A percentile compares a stretch with the other conserved stretches of the same genome.
Evolutionary conservation across 371 early-diverging fungal species (phyloP).

Genomic region (Lichtheimia ornata): DNA sequence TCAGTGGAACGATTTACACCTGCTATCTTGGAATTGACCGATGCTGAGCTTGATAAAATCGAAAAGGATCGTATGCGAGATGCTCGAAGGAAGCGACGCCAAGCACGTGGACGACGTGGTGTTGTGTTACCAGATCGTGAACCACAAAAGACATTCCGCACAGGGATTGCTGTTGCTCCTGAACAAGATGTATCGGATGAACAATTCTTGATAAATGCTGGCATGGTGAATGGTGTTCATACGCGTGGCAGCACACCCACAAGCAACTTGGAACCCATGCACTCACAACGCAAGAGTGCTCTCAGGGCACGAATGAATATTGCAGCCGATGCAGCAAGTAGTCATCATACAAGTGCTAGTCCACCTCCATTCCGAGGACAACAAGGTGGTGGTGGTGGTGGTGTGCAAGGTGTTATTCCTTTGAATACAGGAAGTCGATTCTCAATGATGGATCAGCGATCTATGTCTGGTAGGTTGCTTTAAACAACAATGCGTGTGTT

Average conservation of each 20-base stretch:
- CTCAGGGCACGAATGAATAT: conserved; percentile 47
- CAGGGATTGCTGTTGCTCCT: conserved; percentile 38
- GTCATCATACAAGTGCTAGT: conserved; percentile 7
- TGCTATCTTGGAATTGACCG: conserved; percentile 65
- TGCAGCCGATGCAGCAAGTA: conserved; percentile 51
- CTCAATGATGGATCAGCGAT: conserved; percentile 15
- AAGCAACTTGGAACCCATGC: conserved; percentile 20
- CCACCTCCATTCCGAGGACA: conserved; percentile 11
- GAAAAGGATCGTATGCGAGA: conserved; percentile 81
- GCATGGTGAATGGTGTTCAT: conserved; percentile 9
- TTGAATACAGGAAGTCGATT: conserved; percentile 16
- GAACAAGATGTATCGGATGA: conserved; percentile 48
- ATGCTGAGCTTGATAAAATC: conserved; percentile 75
- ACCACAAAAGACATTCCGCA: conserved; percentile 44
- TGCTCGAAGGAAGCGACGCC: conserved; percentile 77
- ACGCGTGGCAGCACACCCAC: conserved; percentile 20
- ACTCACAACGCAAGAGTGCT: conserved; percentile 43
- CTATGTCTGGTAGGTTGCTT: not conserved
- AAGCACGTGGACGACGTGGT: conserved; percentile 73
- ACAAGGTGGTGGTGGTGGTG: not conserved
- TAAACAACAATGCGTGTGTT: not conserved
- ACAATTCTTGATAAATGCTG: conserved; percentile 29
- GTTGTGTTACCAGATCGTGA: conserved; percentile 75
- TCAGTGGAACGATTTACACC: conserved; percentile 64
- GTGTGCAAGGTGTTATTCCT: conserved; percentile 18